Base-by-base conservation (phyloP, 225 moss, liverwort and hornwort species). In the Takakia lepidozioides region DNA sequence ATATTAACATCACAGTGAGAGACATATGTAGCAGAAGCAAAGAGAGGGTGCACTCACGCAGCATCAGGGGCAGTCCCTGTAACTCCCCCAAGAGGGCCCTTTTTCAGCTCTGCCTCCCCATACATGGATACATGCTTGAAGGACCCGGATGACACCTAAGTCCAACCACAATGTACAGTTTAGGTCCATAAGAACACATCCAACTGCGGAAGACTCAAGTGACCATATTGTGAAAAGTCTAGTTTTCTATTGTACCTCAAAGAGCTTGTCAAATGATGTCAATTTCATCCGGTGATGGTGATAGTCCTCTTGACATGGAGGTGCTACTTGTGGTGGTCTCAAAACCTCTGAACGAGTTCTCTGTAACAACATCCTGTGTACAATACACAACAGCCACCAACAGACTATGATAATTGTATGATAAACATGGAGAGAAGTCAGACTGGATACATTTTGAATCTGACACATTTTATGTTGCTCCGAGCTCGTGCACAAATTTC, bases 231-330 rank as follows among this genome's bases (percentile, higher is more conserved):
- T n/a, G n/a, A n/a, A n/a, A n/a, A n/a, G n/a, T n/a, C n/a, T n/a
- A n/a, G n/a, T n/a, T n/a, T n/a, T n/a, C n/a, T n/a, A n/a, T n/a
- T n/a, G 52, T 22, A 72, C 76, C 69, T 78, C 76, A 38, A 93
- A 76, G 48, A 93, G 83, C 67, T 93, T 88, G 54, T 93, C 88
- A 43, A 93, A 93, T 57, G 88, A 93, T 11, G 88, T 93, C 38
- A 93, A 67, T 54, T 86, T 93, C 58, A 52, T 52, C 55, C 68
- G 68, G 41, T 79, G 76, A 49, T 81, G 86, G 59, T 86, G n/a
- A n/a, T 81, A 88, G 59, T 86, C 86, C 49, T 76, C 66, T 25
- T 73, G 85, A 64, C 77, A 80, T 27, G 73, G 75, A 47, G 74
- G 69, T 32, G 52, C 54, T 34, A 65, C 26, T 46, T 67, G 83